phyloP scores from a whole-genome alignment of 2,329 filamentous ascomycete species.

The Aspergillus terreus region DNA sequence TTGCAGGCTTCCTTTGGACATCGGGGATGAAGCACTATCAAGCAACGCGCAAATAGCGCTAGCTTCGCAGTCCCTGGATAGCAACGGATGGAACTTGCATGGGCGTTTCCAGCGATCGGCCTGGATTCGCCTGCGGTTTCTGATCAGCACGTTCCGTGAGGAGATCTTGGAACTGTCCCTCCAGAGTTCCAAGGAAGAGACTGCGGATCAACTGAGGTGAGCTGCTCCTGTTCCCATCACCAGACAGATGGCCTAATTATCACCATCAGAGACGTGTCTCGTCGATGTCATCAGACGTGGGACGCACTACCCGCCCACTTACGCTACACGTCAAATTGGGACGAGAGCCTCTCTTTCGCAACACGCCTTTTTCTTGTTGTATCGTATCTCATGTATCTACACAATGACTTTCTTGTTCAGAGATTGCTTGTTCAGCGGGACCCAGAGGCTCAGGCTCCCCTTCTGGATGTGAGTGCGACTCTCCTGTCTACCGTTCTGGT shows the following conservation, averaged over 20 bases:
- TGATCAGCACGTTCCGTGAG: slow-evolving; percentile 24
- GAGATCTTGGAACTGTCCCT: slow-evolving; percentile 26
- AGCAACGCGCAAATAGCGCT: slow-evolving; percentile 5
- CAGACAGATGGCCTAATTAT: not conserved
- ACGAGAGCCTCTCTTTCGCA: slow-evolving; percentile 15
- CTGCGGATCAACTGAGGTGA: slow-evolving; percentile 16
- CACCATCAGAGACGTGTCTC: slow-evolving; percentile 17
- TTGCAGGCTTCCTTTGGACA: slow-evolving; percentile 21
- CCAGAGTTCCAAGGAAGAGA: slow-evolving; percentile 11
- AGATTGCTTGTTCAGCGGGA: slow-evolving; percentile 23
- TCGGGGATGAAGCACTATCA: slow-evolving; percentile 18
- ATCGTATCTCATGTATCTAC: slow-evolving; percentile 23
- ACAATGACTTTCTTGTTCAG: slow-evolving; percentile 26
- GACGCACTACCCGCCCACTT: slow-evolving; percentile 17
- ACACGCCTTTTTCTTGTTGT: slow-evolving; percentile 31
- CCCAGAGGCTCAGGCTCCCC: slow-evolving; percentile 10
- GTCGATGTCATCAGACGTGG: slow-evolving; percentile 20
- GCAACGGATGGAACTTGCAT: slow-evolving; percentile 18
- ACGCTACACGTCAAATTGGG: slow-evolving; percentile 19
- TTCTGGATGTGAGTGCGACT: slow-evolving; percentile 19
- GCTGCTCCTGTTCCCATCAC: not conserved
- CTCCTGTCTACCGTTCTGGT: slow-evolving; percentile 23
- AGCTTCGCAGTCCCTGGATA: slow-evolving; percentile 11
- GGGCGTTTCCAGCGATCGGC: slow-evolving; percentile 16
- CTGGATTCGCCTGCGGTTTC: slow-evolving; percentile 22